phyloP scores from a whole-genome alignment of 2,329 filamentous ascomycete genomes.

The Furcasterigmium furcatum region DNA sequence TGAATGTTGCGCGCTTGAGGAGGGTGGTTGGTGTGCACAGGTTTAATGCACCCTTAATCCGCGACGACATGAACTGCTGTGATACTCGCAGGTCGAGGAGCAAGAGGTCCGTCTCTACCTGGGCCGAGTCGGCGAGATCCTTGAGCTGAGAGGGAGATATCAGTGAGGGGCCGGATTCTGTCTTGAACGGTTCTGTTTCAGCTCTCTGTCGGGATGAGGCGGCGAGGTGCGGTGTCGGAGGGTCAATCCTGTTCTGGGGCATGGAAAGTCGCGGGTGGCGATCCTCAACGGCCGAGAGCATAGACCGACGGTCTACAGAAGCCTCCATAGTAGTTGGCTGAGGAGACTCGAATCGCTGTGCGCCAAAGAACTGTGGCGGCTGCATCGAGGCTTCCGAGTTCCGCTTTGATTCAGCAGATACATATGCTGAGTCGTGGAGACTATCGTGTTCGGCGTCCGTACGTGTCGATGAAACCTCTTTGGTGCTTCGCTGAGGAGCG shows the following conservation, averaged over 20 bases:
- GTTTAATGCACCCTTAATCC: slow-evolving; percentile 80
- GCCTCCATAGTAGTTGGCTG: slow-evolving; percentile 25
- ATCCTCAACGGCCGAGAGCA: slow-evolving; percentile 41
- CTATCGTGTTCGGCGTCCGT: slow-evolving; percentile 45
- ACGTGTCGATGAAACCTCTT: slow-evolving; percentile 13
- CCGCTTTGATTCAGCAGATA: slow-evolving; percentile 51
- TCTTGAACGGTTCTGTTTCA: slow-evolving; percentile 49
- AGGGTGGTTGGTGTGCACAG: slow-evolving; percentile 94
- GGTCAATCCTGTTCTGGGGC: slow-evolving; percentile 42
- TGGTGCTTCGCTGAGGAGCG: neutral
- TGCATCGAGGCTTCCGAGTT: slow-evolving; percentile 46
- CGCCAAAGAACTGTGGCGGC: slow-evolving; percentile 31
- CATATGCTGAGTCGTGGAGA: slow-evolving; percentile 50
- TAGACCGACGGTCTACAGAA: slow-evolving; percentile 27
- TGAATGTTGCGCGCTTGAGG: slow-evolving; percentile 86
- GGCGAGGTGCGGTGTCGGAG: slow-evolving; percentile 24
- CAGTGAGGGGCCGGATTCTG: slow-evolving; percentile 46
- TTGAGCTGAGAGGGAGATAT: slow-evolving; percentile 53
- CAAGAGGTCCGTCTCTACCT: slow-evolving; percentile 46
- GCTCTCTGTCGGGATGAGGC: slow-evolving; percentile 27
- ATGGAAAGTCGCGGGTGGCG: slow-evolving; percentile 54
- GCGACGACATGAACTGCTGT: slow-evolving; percentile 73
- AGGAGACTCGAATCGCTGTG: slow-evolving; percentile 39
- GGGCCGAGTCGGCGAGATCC: slow-evolving; percentile 46
- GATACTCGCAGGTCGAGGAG: slow-evolving; percentile 84